Conservation (phyloP, 495 filamentous ascomycete genomes). For the Schizothecium vesticola region DNA sequence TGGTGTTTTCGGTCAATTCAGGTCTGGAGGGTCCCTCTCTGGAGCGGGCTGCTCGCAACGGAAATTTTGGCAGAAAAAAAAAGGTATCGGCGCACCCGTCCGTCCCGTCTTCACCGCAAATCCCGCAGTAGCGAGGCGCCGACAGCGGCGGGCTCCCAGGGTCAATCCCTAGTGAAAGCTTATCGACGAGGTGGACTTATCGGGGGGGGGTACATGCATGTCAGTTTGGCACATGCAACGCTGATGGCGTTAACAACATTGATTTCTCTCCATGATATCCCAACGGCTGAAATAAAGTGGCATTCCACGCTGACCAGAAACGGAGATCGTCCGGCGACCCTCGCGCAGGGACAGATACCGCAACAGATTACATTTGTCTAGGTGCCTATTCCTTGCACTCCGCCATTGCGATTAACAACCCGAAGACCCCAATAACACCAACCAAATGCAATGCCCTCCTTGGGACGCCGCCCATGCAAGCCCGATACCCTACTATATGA, state of each 20-base stretch:
- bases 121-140: constrained; percentile 6
- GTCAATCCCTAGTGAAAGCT: not conserved
- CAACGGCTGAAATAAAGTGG: not conserved
- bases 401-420: not conserved
- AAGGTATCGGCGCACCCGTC: not conserved
- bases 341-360: too few species aligned
- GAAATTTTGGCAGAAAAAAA: not conserved
- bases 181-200: not conserved
- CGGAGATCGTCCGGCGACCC: too few species aligned
- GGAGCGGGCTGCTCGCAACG: not conserved
- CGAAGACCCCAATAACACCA: constrained; percentile 14
- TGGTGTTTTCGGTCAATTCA: not conserved
- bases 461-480: constrained; percentile 11
- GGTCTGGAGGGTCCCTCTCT: not conserved
- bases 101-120: not conserved
- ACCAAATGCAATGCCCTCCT: constrained; percentile 14
- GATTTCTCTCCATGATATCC: not conserved
- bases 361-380: not conserved
- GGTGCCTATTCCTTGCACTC: not conserved
- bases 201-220: not conserved
- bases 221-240: not conserved
- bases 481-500: not conserved
- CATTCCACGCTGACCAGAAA: too few species aligned
- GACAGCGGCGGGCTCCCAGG: constrained; percentile 14
- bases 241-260: not conserved